Base-by-base conservation (phyloP, 495 filamentous ascomycete genomes). In the Rusavskia elegans region DNA sequence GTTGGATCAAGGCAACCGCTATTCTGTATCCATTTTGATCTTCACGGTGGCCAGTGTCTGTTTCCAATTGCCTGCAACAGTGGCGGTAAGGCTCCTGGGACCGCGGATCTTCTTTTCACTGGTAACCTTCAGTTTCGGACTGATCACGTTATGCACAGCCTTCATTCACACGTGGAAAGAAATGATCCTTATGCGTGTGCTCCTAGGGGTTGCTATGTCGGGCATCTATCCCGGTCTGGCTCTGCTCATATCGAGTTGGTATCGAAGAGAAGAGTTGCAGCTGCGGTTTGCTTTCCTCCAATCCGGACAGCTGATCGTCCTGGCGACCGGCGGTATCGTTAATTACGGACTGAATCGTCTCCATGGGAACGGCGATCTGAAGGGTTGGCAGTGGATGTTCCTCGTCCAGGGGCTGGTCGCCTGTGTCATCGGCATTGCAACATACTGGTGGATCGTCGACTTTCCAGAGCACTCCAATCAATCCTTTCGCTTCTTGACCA, bases 301-400 rank as follows among this genome's bases (percentile, higher is more conserved):
- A 64, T 77, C 72, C 23, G 83, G 79, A 0, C 76, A 87, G 59
- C 79, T 85, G 14, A 64, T 80, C 19, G 71, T 84, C 1, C 66
- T 87, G 2, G 83, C 84, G 0, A 83, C 82, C 0, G 85, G 83
- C 10, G 74, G 74, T 29, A 78, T 88, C 53, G 76, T 88, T 56
- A 86, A 86, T 61, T 88, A 73, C 53, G 82, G 78, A 5, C 70
- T 88, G 20, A 83, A 85, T 50, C 72, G 77, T 41, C 66, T 84
- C 8, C 57, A 84, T 57, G 83, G 83, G 0, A 63, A 58, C 5
- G 70, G 65, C 4, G 79, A 78, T 1, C 57, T 88, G 13, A 75
- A 73, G 6, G 83, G 84, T 11, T 89, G 84, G 84, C 72, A 81
- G 16, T 87, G 82, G 77, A 87, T 86, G 79, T 87, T 79, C 52